Percentiles rank a stretch among this genome's conserved stretches.
Conservation (phyloP, 2,329 filamentous ascomycete genomes). For the Exophiala mesophila region DNA sequence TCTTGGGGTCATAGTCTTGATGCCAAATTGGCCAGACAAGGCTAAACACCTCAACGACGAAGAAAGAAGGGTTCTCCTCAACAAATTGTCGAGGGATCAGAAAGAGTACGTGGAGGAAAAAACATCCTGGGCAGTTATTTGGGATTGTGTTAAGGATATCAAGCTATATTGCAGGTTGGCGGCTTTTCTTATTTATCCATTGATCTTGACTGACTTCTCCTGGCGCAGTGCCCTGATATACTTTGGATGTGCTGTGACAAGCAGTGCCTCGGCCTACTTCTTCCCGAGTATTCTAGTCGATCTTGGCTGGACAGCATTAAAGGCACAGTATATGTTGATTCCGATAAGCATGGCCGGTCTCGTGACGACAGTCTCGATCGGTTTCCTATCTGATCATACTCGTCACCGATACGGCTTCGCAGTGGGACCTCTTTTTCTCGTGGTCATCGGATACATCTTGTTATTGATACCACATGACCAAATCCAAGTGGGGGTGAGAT, state of each 20-base stretch:
- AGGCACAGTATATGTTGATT: background rate
- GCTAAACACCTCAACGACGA: constrained; percentile 37
- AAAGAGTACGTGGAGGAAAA: constrained; percentile 30
- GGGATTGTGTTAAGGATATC: background rate
- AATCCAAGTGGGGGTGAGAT: constrained; percentile 35
- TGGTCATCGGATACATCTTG: constrained; percentile 30
- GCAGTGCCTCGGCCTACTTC: constrained; percentile 47
- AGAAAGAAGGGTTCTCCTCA: constrained; percentile 34
- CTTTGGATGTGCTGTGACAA: constrained; percentile 36
- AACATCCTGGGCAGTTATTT: constrained; percentile 24
- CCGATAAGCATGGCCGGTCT: constrained; percentile 26
- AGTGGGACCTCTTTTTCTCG: constrained; percentile 29
- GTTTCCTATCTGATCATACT: constrained; percentile 27
- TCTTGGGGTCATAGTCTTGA: constrained; percentile 46
- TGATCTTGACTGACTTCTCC: too few relatives aligned
- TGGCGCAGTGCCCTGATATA: constrained; percentile 30
- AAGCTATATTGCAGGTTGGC: background rate
- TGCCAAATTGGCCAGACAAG: constrained; percentile 42
- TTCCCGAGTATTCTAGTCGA: constrained; percentile 33
- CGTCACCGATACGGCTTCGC: constrained; percentile 33
- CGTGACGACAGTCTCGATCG: constrained; percentile 25
- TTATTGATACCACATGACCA: constrained; percentile 18
- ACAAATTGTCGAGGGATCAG: constrained; percentile 35
- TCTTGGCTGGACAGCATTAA: background rate
- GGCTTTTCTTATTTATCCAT: background rate